phyloP scores from a whole-genome alignment of 2,329 filamentous ascomycete genomes.

The Aureobasidium subglaciale region DNA sequence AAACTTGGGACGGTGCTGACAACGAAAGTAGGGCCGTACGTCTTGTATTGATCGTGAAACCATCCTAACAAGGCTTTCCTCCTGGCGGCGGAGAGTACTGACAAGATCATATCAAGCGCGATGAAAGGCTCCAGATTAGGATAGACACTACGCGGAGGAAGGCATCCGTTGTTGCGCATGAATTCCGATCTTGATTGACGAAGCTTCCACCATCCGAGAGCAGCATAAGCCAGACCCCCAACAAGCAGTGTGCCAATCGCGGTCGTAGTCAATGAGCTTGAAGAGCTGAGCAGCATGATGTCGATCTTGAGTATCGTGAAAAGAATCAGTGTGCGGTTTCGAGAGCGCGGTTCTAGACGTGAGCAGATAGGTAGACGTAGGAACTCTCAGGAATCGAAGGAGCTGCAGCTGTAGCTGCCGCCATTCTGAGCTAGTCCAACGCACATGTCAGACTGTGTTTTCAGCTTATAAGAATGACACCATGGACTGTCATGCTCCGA shows the following conservation, averaged over 20 bases:
- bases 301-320: background rate
- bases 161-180: background rate
- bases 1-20: constrained; percentile 25
- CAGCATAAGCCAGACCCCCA: background rate
- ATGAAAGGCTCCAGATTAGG: background rate
- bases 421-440: background rate
- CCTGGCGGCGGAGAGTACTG: constrained; percentile 5
- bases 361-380: too few relatives aligned
- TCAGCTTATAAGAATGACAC: background rate
- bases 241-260: background rate
- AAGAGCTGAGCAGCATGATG: background rate
- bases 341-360: too few relatives aligned
- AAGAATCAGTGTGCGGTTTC: background rate
- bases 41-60: constrained; percentile 1
- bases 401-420: background rate
- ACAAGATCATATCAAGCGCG: constrained; percentile 6
- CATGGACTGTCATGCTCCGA: too few relatives aligned
- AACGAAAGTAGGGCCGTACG: constrained; percentile 34
- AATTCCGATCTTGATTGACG: background rate
- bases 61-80: constrained; percentile 9
- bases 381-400: background rate
- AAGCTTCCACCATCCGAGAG: background rate
- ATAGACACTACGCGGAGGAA: background rate
- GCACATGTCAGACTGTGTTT: background rate
- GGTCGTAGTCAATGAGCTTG: background rate